These are phyloP conservation scores for Pyrenophora seminiperda DNA, from an alignment of 2,329 filamentous ascomycete species.

Conservation along the genomic window DNA sequence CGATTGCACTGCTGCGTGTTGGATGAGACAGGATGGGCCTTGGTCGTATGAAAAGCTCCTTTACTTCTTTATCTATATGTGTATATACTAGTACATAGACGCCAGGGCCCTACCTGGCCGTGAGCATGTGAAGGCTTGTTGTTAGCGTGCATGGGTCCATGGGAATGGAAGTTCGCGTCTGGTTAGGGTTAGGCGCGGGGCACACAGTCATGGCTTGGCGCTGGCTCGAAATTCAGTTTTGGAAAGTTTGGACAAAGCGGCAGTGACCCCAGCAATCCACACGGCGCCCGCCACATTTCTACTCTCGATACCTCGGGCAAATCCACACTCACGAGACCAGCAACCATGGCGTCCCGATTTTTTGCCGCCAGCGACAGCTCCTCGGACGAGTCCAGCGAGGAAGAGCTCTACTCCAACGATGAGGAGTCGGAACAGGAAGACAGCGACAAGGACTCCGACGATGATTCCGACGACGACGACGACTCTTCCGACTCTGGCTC, in stretches of 20 bases:
- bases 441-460: constrained; percentile 61
- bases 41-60: neutral
- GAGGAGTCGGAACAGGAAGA: constrained; percentile 53
- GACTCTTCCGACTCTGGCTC: constrained; percentile 60
- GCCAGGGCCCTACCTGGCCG: too few species aligned
- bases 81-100: too few species aligned
- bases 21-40: neutral
- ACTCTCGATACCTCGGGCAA: constrained; percentile 30
- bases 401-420: constrained; percentile 90
- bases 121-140: neutral
- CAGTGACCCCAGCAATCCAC: constrained; percentile 21
- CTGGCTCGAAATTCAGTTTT: constrained; percentile 28
- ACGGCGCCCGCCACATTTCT: constrained; percentile 28
- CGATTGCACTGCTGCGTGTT: neutral
- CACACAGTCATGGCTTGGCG: constrained; percentile 24
- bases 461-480: constrained; percentile 62
- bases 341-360: constrained; percentile 74
- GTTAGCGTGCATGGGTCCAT: constrained; percentile 1
- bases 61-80: too few species aligned
- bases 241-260: constrained; percentile 22
- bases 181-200: constrained; percentile 17
- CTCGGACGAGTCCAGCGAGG: constrained; percentile 89
- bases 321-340: constrained; percentile 30
- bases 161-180: constrained; percentile 10
- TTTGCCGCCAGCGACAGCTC: constrained; percentile 97